Evolutionary conservation across 2,329 filamentous ascomycete genomes (phyloP).

Genomic region (Chrysosporium queenslandicum): DNA sequence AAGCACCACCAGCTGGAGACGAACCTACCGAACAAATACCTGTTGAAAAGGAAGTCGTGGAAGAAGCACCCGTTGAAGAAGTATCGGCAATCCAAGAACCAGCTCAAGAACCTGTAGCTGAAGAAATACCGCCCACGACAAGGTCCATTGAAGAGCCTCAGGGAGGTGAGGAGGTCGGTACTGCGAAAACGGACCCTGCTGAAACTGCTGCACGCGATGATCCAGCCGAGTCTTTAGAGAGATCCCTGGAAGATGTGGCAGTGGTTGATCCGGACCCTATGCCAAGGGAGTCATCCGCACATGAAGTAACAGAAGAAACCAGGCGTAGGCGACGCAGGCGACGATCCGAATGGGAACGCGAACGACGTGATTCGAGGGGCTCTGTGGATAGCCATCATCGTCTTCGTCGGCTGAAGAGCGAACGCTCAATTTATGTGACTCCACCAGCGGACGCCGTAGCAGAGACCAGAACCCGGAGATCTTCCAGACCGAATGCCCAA

Average conservation of each 20-base stretch:
- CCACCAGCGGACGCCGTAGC: constrained; percentile 19
- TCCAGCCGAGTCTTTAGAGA: constrained; percentile 2
- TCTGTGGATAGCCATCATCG: constrained; percentile 28
- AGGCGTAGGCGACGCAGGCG: constrained; percentile 21
- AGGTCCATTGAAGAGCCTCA: constrained; percentile 15
- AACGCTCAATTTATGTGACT: constrained; percentile 28
- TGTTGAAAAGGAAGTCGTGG: background rate
- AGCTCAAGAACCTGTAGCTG: constrained; percentile 16
- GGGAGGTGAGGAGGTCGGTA: constrained; percentile 15
- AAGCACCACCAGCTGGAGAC: constrained; percentile 7
- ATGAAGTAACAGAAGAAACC: constrained; percentile 11
- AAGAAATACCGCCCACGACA: constrained; percentile 17
- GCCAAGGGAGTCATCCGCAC: constrained; percentile 10
- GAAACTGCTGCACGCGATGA: constrained; percentile 7
- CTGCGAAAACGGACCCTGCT: background rate
- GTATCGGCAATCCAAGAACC: constrained; percentile 7
- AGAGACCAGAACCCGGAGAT: background rate
- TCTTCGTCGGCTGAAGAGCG: constrained; percentile 28
- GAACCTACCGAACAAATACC: background rate
- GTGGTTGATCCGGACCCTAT: constrained; percentile 1
- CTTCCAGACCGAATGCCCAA: constrained; percentile 3
- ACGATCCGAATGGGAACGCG: constrained; percentile 25
- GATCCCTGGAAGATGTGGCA: constrained; percentile 6
- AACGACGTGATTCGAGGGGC: constrained; percentile 30
- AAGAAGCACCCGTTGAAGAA: constrained; percentile 1